Base-by-base conservation (phyloP, 2,329 filamentous ascomycete genomes). In the Shiraia sp. region DNA sequence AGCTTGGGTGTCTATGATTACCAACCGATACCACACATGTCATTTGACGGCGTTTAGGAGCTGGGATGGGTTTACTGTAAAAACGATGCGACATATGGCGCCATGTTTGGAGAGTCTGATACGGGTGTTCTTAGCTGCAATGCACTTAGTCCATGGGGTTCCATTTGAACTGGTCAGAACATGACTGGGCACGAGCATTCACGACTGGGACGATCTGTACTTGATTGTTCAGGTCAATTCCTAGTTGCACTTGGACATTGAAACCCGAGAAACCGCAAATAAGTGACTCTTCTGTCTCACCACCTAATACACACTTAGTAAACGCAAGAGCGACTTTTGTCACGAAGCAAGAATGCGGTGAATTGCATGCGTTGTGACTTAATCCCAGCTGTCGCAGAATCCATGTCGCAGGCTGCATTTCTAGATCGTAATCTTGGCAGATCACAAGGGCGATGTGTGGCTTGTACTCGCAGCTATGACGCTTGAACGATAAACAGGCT, bases 1-100 rank as follows among this genome's bases (percentile, higher is more conserved):
- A 41, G 35, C 40, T 51, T 45, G 50, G 51, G 37, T 44, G 44
- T 49, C 51, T 31, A 57, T 48, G 55, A 58, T 45, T 52, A 53
- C 42, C 53, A 52, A 53, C 53, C 51, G 59, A 65, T 63, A 62
- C 59, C 59, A 63, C 53, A 58, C 61, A 57, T 54, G 60, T 58
- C 55, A 57, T 57, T 53, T 46, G 45, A 56, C 53, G 62, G 62
- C 59, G 62, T 65, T 65, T 55, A 43, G 60, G 57, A 55, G 57
- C 55, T 61, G 36, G 40, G 51, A 42, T 55, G 49, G 53, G 48
- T 45, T 43, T 51, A 47, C 46, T 57, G 45, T 50, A 55, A 48
- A 48, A 57, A 22, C n/a, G 53, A 53, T 57, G 47, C 41, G 55
- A 51, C 38, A 53, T 54, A 51, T 35, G 56, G 59, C 52, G 56